Percentiles rank a stretch among this genome's conserved stretches.
These are phyloP conservation scores for Penicillium sp. DNA, from an alignment of 2,329 filamentous ascomycete genomes.

Conservation along the genomic window DNA sequence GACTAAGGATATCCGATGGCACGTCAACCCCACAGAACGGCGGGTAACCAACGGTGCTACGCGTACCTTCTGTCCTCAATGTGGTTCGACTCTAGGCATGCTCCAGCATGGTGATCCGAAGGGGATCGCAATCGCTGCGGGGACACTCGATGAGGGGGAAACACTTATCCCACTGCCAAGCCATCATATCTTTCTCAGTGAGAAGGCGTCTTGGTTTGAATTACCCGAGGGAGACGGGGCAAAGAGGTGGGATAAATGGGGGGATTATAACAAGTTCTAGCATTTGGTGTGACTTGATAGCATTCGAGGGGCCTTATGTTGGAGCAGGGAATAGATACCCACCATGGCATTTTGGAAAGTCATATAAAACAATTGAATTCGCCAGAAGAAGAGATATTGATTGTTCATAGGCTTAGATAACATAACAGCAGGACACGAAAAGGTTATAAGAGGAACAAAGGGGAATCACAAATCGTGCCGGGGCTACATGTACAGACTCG, in stretches of 20 bases:
- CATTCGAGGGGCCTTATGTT: not conserved
- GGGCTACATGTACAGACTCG: constrained; percentile 35
- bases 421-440: constrained; percentile 23
- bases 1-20: constrained; percentile 34
- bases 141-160: constrained; percentile 41
- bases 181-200: constrained; percentile 47
- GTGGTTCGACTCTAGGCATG: constrained; percentile 50
- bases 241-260: constrained; percentile 25
- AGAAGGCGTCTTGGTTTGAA: constrained; percentile 42
- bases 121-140: constrained; percentile 37
- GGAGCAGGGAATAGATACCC: not conserved
- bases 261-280: constrained; percentile 1
- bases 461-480: constrained; percentile 35
- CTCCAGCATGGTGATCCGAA: constrained; percentile 35
- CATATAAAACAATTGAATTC: not conserved
- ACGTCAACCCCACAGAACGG: constrained; percentile 31
- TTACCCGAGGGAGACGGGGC: constrained; percentile 37
- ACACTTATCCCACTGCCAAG: constrained; percentile 24
- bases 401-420: constrained; percentile 19
- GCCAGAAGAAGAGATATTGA: not conserved
- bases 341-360: not conserved
- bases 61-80: constrained; percentile 46
- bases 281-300: not conserved
- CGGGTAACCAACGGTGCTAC: constrained; percentile 43
- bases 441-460: constrained; percentile 20